A percentile compares a stretch with the other conserved stretches of the same genome.
phyloP scores from a whole-genome alignment of 441 rosid species.

The Eruca vesicaria region DNA sequence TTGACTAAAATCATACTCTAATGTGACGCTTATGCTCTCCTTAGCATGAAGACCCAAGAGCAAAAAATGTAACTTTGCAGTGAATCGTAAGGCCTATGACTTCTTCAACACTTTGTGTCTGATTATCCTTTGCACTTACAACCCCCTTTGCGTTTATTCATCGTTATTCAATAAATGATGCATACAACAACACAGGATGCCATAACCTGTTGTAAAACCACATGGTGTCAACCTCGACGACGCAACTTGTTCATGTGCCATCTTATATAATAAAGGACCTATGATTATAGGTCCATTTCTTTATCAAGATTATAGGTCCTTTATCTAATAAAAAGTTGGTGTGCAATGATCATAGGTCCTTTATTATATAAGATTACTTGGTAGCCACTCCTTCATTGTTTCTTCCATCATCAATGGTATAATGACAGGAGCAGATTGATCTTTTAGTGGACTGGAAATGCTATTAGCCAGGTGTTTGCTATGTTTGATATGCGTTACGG shows the following conservation, averaged over 20 bases:
- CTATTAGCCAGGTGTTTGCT: slow-evolving; percentile 64
- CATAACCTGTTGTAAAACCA: slow-evolving; percentile 78
- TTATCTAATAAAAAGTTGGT: not conserved
- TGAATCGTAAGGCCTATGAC: not conserved
- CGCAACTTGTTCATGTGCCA: slow-evolving; percentile 85
- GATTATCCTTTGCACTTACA: too few relatives aligned
- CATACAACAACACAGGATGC: slow-evolving; percentile 36
- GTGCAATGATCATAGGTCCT: not conserved
- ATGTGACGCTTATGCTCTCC: not conserved
- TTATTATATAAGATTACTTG: slow-evolving; percentile 42
- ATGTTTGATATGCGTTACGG: slow-evolving; percentile 82
- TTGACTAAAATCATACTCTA: not conserved
- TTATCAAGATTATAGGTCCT: slow-evolving; percentile 57
- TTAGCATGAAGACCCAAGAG: not conserved
- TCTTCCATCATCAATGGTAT: slow-evolving; percentile 88
- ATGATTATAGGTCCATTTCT: slow-evolving; percentile 63
- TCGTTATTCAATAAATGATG: not conserved
- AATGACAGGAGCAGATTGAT: slow-evolving; percentile 74
- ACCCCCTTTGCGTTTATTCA: not conserved
- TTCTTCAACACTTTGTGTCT: not conserved
- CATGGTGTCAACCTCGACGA: slow-evolving; percentile 69
- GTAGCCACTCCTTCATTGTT: slow-evolving; percentile 75
- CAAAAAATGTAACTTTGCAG: not conserved
- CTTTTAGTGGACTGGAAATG: slow-evolving; percentile 49
- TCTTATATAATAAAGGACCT: not conserved